phyloP scores from a whole-genome alignment of 179 eudicot species.

The Heliamphora pulchella region DNA sequence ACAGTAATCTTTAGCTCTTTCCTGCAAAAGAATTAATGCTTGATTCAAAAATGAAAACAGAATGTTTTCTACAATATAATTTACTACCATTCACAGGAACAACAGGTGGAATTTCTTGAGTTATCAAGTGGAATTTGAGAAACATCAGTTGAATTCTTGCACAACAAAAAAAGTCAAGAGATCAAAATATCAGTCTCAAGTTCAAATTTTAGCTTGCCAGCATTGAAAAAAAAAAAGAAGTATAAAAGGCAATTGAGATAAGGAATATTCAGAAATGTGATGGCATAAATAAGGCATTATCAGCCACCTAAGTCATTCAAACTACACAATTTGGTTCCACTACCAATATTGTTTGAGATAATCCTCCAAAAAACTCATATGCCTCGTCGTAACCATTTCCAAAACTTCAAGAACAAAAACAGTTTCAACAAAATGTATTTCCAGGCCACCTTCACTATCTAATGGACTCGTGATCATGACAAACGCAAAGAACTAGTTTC shows the following conservation, averaged over 20 bases:
- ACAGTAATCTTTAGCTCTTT: conserved; percentile 44
- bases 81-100: background rate
- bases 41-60: conserved; percentile 2
- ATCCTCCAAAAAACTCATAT: background rate
- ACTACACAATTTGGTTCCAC: background rate
- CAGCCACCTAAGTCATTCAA: background rate
- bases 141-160: background rate
- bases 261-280: background rate
- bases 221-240: background rate
- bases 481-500: background rate
- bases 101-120: background rate
- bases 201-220: background rate
- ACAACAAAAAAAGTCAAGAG: background rate
- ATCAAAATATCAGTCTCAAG: background rate
- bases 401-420: background rate
- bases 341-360: background rate
- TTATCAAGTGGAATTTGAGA: background rate
- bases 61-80: background rate
- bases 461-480: background rate
- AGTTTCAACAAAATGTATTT: background rate
- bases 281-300: conserved; percentile 3
- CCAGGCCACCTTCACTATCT: background rate
- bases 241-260: background rate
- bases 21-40: conserved; percentile 36
- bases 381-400: background rate